These are phyloP conservation scores for Elsinoe batatas DNA, from an alignment of 2,329 filamentous ascomycete species.

Conservation along the genomic window DNA sequence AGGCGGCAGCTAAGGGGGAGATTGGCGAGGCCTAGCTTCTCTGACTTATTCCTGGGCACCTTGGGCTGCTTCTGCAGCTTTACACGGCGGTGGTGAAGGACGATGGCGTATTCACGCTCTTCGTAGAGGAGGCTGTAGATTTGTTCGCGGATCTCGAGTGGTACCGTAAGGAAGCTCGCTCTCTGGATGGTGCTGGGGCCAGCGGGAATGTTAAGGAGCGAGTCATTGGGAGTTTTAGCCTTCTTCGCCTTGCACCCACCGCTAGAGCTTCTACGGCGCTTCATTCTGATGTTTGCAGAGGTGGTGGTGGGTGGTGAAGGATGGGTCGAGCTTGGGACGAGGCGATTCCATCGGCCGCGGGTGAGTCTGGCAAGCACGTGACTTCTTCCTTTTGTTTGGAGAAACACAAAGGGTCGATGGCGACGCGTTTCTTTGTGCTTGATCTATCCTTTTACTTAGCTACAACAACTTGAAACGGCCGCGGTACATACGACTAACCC, in stretches of 20 bases:
- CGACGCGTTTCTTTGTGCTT: too few species aligned
- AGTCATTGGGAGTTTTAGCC: background rate
- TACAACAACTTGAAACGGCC: too few species aligned
- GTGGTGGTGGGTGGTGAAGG: background rate
- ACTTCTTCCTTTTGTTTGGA: too few species aligned
- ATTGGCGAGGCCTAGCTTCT: background rate
- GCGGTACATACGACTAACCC: too few species aligned
- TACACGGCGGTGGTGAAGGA: background rate
- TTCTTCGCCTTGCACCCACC: background rate
- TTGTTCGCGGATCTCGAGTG: background rate
- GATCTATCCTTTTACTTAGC: too few species aligned
- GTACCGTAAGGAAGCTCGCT: background rate
- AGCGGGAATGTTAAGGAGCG: too few species aligned
- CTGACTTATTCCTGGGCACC: background rate
- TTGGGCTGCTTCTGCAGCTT: background rate
- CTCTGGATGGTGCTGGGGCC: too few species aligned
- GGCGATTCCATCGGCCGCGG: too few species aligned
- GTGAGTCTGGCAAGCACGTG: too few species aligned
- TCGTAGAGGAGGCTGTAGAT: background rate
- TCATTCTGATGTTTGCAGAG: background rate
- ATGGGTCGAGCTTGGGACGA: too few species aligned
- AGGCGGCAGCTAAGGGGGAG: too few species aligned
- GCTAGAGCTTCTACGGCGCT: background rate
- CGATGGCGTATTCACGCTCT: background rate
- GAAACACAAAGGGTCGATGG: too few species aligned